These are phyloP conservation scores for Fomitopsis serialis DNA, from an alignment of 768 basidiomycete genomes.

Conservation along the genomic window DNA sequence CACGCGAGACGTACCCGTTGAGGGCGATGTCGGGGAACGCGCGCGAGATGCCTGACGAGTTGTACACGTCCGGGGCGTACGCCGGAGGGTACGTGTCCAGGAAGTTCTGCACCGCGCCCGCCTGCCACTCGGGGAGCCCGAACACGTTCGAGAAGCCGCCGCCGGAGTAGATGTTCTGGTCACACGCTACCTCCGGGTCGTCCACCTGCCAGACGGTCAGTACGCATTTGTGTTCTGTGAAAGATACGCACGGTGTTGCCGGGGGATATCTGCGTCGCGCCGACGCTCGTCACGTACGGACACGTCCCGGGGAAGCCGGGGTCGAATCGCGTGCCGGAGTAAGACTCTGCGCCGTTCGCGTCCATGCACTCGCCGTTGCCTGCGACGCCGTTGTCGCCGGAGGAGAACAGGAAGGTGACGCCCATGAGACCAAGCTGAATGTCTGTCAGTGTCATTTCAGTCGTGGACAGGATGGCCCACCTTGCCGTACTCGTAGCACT, in stretches of 20 bases:
- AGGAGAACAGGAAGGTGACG: constrained; percentile 34
- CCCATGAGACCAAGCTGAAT: constrained; percentile 25
- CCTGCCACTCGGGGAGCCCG: constrained; percentile 30
- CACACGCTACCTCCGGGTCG: constrained; percentile 31
- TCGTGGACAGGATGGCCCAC: background rate
- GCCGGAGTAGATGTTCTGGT: constrained; percentile 29
- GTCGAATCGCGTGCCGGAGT: constrained; percentile 28
- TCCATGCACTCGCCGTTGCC: constrained; percentile 29
- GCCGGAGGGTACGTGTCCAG: constrained; percentile 25
- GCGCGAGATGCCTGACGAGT: constrained; percentile 25
- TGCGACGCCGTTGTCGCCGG: constrained; percentile 40
- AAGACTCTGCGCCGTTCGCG: constrained; percentile 10
- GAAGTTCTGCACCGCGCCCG: constrained; percentile 21
- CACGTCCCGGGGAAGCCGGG: constrained; percentile 40
- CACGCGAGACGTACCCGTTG: constrained; percentile 21
- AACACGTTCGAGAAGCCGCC: constrained; percentile 39
- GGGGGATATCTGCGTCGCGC: constrained; percentile 32
- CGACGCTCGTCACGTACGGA: constrained; percentile 34
- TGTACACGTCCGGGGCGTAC: constrained; percentile 28
- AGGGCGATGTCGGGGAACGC: constrained; percentile 28
- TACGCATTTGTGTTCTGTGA: too few relatives aligned
- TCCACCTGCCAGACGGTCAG: constrained; percentile 13
- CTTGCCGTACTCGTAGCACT: constrained; percentile 42
- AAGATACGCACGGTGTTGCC: constrained; percentile 15
- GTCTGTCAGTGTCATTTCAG: background rate